These are phyloP conservation scores for Mycena vulgaris DNA, from an alignment of 768 basidiomycete genomes.

Conservation along the genomic window DNA sequence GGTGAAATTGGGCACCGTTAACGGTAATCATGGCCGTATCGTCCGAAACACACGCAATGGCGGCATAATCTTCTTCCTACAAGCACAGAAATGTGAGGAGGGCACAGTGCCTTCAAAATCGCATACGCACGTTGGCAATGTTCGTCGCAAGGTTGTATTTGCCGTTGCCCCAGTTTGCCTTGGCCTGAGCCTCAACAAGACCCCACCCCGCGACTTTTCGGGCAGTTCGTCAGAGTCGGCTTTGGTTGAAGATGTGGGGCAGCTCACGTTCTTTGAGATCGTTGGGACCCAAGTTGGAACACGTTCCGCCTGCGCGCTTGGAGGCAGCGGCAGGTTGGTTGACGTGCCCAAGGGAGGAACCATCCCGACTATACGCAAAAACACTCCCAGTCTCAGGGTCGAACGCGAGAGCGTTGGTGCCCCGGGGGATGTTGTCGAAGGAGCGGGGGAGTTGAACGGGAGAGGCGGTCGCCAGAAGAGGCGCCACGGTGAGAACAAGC, in stretches of 20 bases:
- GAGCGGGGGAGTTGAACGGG: constrained; percentile 25
- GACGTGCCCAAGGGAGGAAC: constrained; percentile 18
- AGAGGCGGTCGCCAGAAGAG: constrained; percentile 9
- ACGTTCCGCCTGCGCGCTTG: constrained; percentile 19
- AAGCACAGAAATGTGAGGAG: background rate
- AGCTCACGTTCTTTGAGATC: constrained; percentile 25
- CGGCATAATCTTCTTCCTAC: constrained; percentile 26
- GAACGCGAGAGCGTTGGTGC: constrained; percentile 22
- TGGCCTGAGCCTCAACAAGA: constrained; percentile 12
- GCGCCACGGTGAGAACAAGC: constrained; percentile 2
- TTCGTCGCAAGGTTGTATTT: constrained; percentile 27
- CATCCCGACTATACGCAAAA: constrained; percentile 14
- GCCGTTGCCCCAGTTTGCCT: constrained; percentile 18
- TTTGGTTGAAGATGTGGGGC: background rate
- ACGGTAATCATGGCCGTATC: constrained; percentile 7
- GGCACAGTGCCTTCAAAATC: background rate
- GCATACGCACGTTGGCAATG: constrained; percentile 13
- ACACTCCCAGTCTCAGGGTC: constrained; percentile 17
- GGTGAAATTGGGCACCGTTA: background rate
- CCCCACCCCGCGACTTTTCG: constrained; percentile 20
- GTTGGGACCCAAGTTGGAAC: constrained; percentile 13
- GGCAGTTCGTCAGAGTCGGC: background rate
- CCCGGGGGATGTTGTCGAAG: constrained; percentile 10
- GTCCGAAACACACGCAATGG: constrained; percentile 23
- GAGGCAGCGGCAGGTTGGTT: constrained; percentile 2